A percentile compares a stretch with the other conserved stretches of the same genome.
Conservation (phyloP, 208 protist species). For the Trypanosoma caninum region DNA sequence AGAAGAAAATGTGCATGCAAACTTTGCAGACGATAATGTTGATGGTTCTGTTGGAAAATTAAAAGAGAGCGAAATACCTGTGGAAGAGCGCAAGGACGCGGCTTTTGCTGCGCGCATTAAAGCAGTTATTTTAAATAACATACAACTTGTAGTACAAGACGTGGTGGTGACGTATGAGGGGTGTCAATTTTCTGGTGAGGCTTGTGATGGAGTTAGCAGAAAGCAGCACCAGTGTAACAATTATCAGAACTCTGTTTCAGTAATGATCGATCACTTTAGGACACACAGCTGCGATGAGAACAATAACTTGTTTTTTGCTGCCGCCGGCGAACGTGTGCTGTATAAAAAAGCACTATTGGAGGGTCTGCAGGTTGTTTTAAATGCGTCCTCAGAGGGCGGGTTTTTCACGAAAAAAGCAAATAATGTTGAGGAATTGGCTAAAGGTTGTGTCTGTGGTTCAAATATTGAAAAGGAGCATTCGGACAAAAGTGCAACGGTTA, state of each 20-base stretch:
- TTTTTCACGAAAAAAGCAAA: no score
- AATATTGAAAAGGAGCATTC: neutral
- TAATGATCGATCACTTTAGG: conserved; percentile 36
- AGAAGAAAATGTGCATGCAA: neutral
- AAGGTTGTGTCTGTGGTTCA: no score
- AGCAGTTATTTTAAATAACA: conserved; percentile 75
- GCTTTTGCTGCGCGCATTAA: conserved; percentile 76
- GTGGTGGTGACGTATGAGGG: conserved; percentile 56
- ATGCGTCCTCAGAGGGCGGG: neutral
- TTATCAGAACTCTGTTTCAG: conserved; percentile 20
- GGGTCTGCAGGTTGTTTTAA: conserved; percentile 36
- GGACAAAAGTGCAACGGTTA: neutral
- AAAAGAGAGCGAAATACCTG: neutral
- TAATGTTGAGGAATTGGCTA: no score
- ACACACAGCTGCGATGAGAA: conserved; percentile 55
- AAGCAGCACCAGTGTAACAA: neutral
- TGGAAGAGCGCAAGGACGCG: conserved; percentile 25
- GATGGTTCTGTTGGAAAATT: neutral
- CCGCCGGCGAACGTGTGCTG: conserved; percentile 31
- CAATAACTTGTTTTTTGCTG: conserved; percentile 46
- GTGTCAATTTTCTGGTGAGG: conserved; percentile 1
- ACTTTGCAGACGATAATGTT: neutral
- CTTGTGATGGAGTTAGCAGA: neutral
- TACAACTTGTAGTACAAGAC: conserved; percentile 53
- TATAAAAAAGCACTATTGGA: conserved; percentile 52